Conservation (phyloP, 2,329 filamentous ascomycete genomes). For the Shiraia sp. region DNA sequence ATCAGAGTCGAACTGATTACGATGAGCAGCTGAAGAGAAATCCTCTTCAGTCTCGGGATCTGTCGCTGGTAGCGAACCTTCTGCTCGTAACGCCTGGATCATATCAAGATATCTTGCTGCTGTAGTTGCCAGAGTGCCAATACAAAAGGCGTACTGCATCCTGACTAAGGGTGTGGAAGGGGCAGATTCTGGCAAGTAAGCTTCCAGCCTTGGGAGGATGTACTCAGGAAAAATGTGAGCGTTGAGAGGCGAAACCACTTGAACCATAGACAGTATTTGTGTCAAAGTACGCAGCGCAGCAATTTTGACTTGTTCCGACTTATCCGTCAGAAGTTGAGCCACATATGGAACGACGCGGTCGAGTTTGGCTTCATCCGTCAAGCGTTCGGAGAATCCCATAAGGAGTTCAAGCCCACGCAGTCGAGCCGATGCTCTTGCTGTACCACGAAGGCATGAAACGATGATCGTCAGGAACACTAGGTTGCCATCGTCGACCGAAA, state of each 20-base stretch:
- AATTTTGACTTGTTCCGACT: conserved; percentile 80
- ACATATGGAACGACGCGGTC: conserved; percentile 92
- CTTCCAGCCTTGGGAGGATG: conserved; percentile 62
- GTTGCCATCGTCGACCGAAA: conserved; percentile 80
- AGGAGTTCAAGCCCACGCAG: conserved; percentile 89
- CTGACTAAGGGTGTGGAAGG: conserved; percentile 68
- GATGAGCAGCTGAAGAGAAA: conserved; percentile 69
- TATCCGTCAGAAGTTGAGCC: conserved; percentile 79
- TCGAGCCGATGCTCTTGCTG: conserved; percentile 83
- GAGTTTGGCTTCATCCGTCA: conserved; percentile 94
- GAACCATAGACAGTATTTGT: conserved; percentile 80
- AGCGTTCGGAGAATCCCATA: conserved; percentile 83
- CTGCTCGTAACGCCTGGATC: conserved; percentile 82
- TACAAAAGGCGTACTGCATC: conserved; percentile 88
- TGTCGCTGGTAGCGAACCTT: conserved; percentile 75
- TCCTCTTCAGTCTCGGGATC: conserved; percentile 81
- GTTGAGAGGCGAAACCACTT: conserved; percentile 78
- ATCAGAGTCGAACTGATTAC: conserved; percentile 86
- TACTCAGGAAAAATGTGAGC: conserved; percentile 70
- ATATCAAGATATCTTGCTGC: conserved; percentile 86
- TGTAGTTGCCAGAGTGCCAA: conserved; percentile 85
- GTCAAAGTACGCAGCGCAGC: conserved; percentile 85
- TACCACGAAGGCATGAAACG: conserved; percentile 85
- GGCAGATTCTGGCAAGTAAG: conserved; percentile 57
- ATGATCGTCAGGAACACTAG: conserved; percentile 89